phyloP scores from a whole-genome alignment of 1,284 basidiomycete genomes.

The Cutaneotrichosporon dermatis region DNA sequence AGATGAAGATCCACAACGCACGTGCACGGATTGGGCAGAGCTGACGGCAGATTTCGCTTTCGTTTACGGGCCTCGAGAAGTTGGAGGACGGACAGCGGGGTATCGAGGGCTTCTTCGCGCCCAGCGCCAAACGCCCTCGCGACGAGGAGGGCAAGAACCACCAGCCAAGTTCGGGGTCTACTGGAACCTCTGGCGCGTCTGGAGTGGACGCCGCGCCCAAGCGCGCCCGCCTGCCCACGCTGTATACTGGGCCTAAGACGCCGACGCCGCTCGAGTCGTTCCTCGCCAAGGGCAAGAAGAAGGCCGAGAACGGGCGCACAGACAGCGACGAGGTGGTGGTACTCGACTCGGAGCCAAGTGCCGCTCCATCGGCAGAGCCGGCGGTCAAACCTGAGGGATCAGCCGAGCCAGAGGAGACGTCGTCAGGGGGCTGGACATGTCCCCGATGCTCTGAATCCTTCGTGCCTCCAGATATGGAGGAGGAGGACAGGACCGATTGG shows the following conservation, averaged over 20 bases:
- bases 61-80: constrained; percentile 76
- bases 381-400: neutral
- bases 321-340: no score
- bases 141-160: constrained; percentile 7
- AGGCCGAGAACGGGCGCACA: neutral
- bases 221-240: constrained; percentile 28
- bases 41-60: constrained; percentile 57
- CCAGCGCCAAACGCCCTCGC: neutral
- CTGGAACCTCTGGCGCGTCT: neutral
- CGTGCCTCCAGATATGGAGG: constrained; percentile 5
- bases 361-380: no score
- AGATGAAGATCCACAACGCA: constrained; percentile 64
- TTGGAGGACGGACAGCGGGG: constrained; percentile 75
- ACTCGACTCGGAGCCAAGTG: no score
- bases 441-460: constrained; percentile 25
- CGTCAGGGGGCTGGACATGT: constrained; percentile 15
- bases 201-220: constrained; percentile 19
- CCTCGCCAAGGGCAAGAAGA: constrained; percentile 10
- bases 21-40: constrained; percentile 1
- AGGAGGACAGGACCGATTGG: constrained; percentile 15
- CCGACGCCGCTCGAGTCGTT: constrained; percentile 32
- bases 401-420: neutral
- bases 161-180: no score
- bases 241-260: constrained; percentile 23
- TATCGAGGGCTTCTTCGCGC: constrained; percentile 77